These are phyloP conservation scores for Alternaria brassicicola DNA, from an alignment of 2,329 filamentous ascomycete species.

Conservation along the genomic window DNA sequence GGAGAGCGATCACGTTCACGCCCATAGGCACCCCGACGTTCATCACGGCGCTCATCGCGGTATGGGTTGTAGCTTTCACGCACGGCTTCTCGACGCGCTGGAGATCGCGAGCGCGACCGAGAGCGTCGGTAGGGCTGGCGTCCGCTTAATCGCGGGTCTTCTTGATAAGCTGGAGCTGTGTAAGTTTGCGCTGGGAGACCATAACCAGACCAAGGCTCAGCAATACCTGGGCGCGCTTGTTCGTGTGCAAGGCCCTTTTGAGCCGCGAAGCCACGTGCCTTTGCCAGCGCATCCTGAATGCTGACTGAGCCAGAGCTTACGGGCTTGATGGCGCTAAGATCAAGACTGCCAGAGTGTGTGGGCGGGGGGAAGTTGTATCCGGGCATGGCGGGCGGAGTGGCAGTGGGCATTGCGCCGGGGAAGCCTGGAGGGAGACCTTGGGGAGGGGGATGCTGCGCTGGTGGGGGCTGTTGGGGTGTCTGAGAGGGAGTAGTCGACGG, in stretches of 20 bases:
- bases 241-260: constrained; percentile 72
- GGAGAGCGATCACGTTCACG: constrained; percentile 77
- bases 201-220: constrained; percentile 52
- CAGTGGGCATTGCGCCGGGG: constrained; percentile 49
- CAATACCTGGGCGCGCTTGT: constrained; percentile 50
- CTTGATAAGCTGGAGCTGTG: constrained; percentile 46
- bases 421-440: constrained; percentile 53
- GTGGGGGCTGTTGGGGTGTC: constrained; percentile 49
- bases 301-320: constrained; percentile 81
- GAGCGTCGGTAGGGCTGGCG: constrained; percentile 67
- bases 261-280: constrained; percentile 80
- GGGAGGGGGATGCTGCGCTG: constrained; percentile 51
- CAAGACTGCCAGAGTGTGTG: constrained; percentile 75
- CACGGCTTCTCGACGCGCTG: constrained; percentile 69
- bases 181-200: constrained; percentile 40
- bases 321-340: constrained; percentile 80
- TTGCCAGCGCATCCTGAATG: constrained; percentile 82
- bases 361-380: constrained; percentile 68
- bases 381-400: constrained; percentile 51
- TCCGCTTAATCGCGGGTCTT: constrained; percentile 57
- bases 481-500: constrained; percentile 57
- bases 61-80: constrained; percentile 82
- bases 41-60: constrained; percentile 80
- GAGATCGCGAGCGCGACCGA: constrained; percentile 68
- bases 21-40: constrained; percentile 64